Conservation (phyloP, 2,329 filamentous ascomycete species). For the Lecanicillium sp. region DNA sequence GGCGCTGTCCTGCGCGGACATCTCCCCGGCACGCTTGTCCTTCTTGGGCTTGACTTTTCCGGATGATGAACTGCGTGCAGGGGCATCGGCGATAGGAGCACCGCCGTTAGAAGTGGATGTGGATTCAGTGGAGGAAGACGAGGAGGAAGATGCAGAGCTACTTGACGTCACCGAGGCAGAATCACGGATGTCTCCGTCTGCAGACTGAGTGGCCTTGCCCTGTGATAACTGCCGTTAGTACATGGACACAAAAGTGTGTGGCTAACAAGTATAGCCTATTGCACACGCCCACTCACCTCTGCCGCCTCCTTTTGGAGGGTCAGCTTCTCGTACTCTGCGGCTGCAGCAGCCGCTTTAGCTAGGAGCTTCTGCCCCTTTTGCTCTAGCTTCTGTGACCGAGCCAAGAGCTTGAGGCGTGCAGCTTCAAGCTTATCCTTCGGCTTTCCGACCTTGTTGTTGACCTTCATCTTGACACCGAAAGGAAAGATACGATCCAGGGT, state of each 20-base stretch:
- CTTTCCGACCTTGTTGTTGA: constrained; percentile 20
- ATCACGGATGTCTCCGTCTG: constrained; percentile 14
- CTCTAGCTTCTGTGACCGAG: constrained; percentile 33
- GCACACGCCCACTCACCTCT: constrained; percentile 8
- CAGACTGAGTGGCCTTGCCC: too few species aligned
- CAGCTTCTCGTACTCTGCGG: constrained; percentile 19
- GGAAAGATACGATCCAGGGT: too few species aligned
- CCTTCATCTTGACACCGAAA: constrained; percentile 10
- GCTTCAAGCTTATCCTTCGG: constrained; percentile 30
- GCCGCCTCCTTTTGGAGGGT: constrained; percentile 15
- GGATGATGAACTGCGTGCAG: background rate
- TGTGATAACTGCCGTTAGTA: too few species aligned
- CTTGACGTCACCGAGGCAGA: constrained; percentile 12
- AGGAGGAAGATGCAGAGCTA: constrained; percentile 15
- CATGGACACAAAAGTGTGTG: background rate
- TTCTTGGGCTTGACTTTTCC: constrained; percentile 9
- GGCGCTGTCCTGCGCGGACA: constrained; percentile 4
- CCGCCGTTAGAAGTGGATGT: constrained; percentile 12
- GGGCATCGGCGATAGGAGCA: constrained; percentile 7
- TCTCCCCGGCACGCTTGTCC: constrained; percentile 11
- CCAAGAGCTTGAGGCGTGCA: constrained; percentile 27
- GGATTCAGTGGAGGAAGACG: constrained; percentile 13
- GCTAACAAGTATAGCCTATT: too few species aligned
- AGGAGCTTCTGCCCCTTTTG: constrained; percentile 31
- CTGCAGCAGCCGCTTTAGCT: constrained; percentile 28